Percentiles rank a stretch among this genome's conserved stretches.
These are phyloP conservation scores for Rhizophora apiculata DNA, from an alignment of 345 rosid species.

Conservation along the genomic window DNA sequence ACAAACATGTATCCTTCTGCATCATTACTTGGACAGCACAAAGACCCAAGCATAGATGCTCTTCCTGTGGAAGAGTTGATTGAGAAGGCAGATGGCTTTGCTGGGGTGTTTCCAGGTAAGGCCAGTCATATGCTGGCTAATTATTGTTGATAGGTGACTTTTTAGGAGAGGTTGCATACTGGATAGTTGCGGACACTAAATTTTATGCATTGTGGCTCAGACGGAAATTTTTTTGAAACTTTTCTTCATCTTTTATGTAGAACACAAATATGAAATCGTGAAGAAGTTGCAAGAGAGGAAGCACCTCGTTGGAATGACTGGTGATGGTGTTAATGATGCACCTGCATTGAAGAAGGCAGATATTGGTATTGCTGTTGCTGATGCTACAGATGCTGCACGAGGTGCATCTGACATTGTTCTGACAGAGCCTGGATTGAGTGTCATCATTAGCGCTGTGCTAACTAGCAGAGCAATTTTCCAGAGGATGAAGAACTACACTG, in stretches of 20 bases:
- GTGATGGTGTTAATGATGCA: slow-evolving; percentile 38
- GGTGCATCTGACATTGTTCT: slow-evolving; percentile 33
- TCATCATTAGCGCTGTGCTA: slow-evolving; percentile 31
- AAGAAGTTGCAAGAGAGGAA: slow-evolving; percentile 36
- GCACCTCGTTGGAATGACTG: slow-evolving; percentile 37
- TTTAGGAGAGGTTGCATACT: too few relatives aligned
- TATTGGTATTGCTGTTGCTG: slow-evolving; percentile 34
- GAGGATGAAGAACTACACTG: slow-evolving; percentile 37
- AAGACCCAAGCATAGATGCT: slow-evolving; percentile 23
- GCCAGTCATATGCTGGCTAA: background rate
- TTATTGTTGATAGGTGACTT: background rate
- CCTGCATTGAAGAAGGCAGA: slow-evolving; percentile 37
- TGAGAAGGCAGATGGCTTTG: slow-evolving; percentile 34
- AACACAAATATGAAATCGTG: slow-evolving; percentile 37
- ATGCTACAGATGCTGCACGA: slow-evolving; percentile 37
- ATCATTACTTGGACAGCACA: slow-evolving; percentile 24
- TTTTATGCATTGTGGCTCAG: background rate
- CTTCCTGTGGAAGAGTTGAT: slow-evolving; percentile 32
- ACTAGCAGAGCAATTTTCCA: slow-evolving; percentile 36
- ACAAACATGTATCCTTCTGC: slow-evolving; percentile 33
- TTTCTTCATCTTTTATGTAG: background rate
- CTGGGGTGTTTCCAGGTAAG: slow-evolving; percentile 31
- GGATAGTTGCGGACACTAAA: too few relatives aligned
- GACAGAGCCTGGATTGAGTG: slow-evolving; percentile 34
- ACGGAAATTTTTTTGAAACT: background rate